Conservation (phyloP, 495 filamentous ascomycete genomes). For the Hyaloscypha variabilis region DNA sequence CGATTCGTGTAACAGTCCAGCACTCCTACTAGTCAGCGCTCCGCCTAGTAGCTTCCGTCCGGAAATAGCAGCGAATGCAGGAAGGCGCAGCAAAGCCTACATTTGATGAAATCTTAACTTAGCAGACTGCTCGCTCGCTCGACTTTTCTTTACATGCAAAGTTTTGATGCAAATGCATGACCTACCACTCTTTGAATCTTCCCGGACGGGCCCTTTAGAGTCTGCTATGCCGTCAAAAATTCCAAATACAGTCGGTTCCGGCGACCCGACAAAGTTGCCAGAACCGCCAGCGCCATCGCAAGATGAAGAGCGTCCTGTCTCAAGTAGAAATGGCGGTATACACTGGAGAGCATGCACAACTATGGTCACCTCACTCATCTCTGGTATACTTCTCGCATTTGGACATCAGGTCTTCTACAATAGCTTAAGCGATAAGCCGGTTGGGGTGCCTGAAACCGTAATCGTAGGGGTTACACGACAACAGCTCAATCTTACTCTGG, state of each 20-base stretch:
- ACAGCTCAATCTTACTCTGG: neutral
- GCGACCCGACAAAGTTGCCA: neutral
- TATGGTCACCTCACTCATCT: neutral
- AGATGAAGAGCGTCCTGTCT: neutral
- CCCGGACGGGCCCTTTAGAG: too few species aligned
- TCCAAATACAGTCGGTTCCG: neutral
- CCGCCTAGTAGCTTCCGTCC: too few species aligned
- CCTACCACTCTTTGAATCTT: too few species aligned
- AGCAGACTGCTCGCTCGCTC: too few species aligned
- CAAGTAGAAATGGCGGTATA: neutral
- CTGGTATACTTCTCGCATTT: neutral
- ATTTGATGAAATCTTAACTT: too few species aligned
- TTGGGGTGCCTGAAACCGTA: neutral
- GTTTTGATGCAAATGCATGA: too few species aligned
- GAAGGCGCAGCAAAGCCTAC: too few species aligned
- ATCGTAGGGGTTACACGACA: neutral
- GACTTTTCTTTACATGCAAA: too few species aligned
- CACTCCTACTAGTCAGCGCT: too few species aligned
- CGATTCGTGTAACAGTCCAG: too few species aligned
- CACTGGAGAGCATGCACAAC: neutral
- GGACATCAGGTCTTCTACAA: conserved; percentile 5
- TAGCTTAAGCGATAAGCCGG: neutral
- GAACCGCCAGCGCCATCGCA: neutral
- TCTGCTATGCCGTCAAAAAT: too few species aligned
- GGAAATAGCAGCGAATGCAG: too few species aligned